Evolutionary conservation across 768 basidiomycete species (phyloP).

Genomic region (Boletus sp.): DNA sequence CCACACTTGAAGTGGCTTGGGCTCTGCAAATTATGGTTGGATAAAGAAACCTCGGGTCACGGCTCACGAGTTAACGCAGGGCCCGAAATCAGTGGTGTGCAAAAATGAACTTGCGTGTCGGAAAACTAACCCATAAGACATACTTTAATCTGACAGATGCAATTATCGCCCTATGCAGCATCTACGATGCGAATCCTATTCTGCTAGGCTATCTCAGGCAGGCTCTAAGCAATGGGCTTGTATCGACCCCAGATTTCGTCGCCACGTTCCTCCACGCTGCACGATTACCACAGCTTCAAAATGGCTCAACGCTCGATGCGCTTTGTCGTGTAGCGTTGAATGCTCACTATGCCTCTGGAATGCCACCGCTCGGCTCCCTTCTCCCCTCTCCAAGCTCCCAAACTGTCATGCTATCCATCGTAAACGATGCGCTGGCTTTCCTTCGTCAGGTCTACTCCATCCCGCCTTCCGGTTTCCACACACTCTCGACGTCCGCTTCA

Average conservation of each 20-base stretch:
- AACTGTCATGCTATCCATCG: conserved; percentile 47
- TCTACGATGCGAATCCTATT: conserved; percentile 67
- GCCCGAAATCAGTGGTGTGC: conserved; percentile 57
- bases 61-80: conserved; percentile 41
- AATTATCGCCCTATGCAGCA: conserved; percentile 61
- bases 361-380: conserved; percentile 53
- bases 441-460: conserved; percentile 57
- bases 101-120: background rate
- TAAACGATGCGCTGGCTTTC: conserved; percentile 61
- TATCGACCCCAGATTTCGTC: conserved; percentile 61
- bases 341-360: conserved; percentile 57
- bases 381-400: conserved; percentile 51
- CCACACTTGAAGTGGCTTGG: conserved; percentile 56
- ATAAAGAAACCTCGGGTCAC: conserved; percentile 43
- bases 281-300: conserved; percentile 61
- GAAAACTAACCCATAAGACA: conserved; percentile 1
- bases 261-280: conserved; percentile 66
- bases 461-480: conserved; percentile 51
- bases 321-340: conserved; percentile 68
- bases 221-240: conserved; percentile 54
- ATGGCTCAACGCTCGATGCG: conserved; percentile 63
- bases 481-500: conserved; percentile 56
- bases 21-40: conserved; percentile 60
- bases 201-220: conserved; percentile 64
- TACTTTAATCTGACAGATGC: conserved; percentile 49